phyloP scores from a whole-genome alignment of 2,329 filamentous ascomycete genomes.

The Aspergillus fischeri region DNA sequence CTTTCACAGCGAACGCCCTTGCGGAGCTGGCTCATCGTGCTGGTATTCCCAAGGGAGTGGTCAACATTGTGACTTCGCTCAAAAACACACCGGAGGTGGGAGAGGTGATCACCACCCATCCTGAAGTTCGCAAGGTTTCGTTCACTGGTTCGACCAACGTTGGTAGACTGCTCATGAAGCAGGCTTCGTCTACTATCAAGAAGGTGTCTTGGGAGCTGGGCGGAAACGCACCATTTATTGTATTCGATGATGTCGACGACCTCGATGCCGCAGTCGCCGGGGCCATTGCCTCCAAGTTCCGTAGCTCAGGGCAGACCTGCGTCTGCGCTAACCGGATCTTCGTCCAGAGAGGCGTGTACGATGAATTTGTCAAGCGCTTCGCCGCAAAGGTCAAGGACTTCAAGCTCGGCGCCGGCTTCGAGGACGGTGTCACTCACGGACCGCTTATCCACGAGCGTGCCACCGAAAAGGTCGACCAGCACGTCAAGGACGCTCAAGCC shows the following conservation, averaged over 20 bases:
- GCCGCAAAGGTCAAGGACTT: constrained; percentile 49
- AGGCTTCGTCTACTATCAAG: constrained; percentile 78
- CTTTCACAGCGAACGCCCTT: constrained; percentile 81
- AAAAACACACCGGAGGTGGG: constrained; percentile 79
- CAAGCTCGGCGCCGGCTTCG: constrained; percentile 46
- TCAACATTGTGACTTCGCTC: constrained; percentile 80
- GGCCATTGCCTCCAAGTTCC: constrained; percentile 85
- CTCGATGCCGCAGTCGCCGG: constrained; percentile 78
- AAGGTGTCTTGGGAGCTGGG: constrained; percentile 86
- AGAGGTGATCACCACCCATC: constrained; percentile 68
- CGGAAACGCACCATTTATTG: constrained; percentile 92
- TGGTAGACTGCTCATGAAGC: constrained; percentile 79
- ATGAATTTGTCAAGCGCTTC: constrained; percentile 54
- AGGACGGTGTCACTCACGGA: constrained; percentile 44
- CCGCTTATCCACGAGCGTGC: constrained; percentile 72
- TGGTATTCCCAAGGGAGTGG: constrained; percentile 82
- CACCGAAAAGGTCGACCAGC: constrained; percentile 70
- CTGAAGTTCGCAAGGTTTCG: constrained; percentile 79
- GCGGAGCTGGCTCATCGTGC: constrained; percentile 82
- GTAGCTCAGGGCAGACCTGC: constrained; percentile 91
- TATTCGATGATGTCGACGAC: constrained; percentile 86
- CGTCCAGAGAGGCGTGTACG: constrained; percentile 50
- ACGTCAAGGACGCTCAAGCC: constrained; percentile 72
- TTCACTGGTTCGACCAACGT: constrained; percentile 77
- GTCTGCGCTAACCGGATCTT: constrained; percentile 67